Evolutionary conservation across 2,329 filamentous ascomycete species (phyloP).

Genomic region (Hypocreales sp.): DNA sequence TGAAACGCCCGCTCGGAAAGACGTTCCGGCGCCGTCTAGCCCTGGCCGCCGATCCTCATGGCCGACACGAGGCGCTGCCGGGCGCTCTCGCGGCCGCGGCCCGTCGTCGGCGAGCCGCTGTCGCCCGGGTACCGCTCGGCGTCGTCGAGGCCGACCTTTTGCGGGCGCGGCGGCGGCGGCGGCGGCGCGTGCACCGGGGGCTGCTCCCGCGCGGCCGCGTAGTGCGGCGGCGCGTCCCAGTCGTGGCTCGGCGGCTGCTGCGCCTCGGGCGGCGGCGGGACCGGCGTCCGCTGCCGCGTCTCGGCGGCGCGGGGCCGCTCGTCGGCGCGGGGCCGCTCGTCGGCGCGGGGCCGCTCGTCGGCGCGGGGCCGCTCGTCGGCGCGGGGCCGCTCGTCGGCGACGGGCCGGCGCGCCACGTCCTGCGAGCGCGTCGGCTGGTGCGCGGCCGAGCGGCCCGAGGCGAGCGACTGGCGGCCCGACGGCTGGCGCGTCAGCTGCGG

Average conservation of each 20-base stretch:
- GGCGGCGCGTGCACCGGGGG: slow-evolving; percentile 14
- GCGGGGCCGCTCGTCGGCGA: too few species aligned
- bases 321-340: slow-evolving; percentile 8
- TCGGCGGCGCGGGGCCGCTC: slow-evolving; percentile 6
- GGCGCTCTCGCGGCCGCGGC: slow-evolving; percentile 13
- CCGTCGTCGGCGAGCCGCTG: slow-evolving; percentile 1
- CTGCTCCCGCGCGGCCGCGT: slow-evolving; percentile 4
- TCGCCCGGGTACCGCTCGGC: slow-evolving; percentile 12
- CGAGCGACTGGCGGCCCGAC: slow-evolving; percentile 3
- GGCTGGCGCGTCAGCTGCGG: slow-evolving; percentile 3
- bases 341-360: too few species aligned
- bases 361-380: too few species aligned
- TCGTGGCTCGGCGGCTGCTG: too few species aligned
- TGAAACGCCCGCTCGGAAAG: too few species aligned
- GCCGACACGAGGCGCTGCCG: slow-evolving; percentile 17
- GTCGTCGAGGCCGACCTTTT: slow-evolving; percentile 20
- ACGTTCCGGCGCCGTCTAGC: too few species aligned
- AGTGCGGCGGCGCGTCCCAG: slow-evolving; percentile 8
- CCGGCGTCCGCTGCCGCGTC: slow-evolving; percentile 4
- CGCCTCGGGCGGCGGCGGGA: slow-evolving; percentile 4
- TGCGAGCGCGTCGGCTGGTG: too few species aligned
- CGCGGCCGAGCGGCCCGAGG: slow-evolving; percentile 1
- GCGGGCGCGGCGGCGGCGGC: slow-evolving; percentile 18
- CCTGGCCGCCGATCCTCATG: slow-evolving; percentile 15
- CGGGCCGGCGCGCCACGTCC: too few species aligned